Percentiles rank a stretch among this genome's conserved stretches.
Evolutionary conservation across 495 filamentous ascomycete species (phyloP).

Genomic region (Podospora tetraspora): DNA sequence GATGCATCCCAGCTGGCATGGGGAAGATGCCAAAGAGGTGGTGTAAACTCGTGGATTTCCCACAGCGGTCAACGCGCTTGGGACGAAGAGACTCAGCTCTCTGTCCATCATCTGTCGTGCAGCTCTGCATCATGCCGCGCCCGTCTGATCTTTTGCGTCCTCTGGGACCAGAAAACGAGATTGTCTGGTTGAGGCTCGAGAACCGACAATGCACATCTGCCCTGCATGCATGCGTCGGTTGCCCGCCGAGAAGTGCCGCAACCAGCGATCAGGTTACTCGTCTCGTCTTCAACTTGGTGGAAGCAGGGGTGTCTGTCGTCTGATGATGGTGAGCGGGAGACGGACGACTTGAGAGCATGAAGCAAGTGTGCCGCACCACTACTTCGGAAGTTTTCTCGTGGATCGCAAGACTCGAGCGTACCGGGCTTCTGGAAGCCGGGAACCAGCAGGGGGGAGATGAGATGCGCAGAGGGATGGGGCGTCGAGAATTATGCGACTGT

Average conservation of each 20-base stretch:
- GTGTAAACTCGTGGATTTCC: not conserved
- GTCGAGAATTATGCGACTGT: not conserved
- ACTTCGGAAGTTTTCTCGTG: not conserved
- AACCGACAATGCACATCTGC: not conserved
- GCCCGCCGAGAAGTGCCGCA: not conserved
- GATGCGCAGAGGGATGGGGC: not conserved
- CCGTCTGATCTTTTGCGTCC: not conserved
- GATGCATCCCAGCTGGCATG: not conserved
- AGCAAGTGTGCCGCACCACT: not conserved
- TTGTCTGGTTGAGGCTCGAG: not conserved
- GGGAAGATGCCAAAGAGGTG: not conserved
- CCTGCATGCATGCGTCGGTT: not conserved
- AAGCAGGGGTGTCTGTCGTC: not conserved
- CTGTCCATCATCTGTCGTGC: not conserved
- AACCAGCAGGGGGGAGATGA: not conserved
- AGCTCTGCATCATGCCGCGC: not conserved
- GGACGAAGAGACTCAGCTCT: not conserved
- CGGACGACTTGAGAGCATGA: not conserved
- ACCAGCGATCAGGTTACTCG: not conserved
- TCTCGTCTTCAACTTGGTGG: not conserved
- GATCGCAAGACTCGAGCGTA: not conserved
- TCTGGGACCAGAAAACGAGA: not conserved
- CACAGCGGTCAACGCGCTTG: not conserved
- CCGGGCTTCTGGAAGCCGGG: not conserved
- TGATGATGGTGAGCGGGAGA: not conserved